These are phyloP conservation scores for Fagus crenata DNA, from an alignment of 306 rosid species.

Conservation along the genomic window DNA sequence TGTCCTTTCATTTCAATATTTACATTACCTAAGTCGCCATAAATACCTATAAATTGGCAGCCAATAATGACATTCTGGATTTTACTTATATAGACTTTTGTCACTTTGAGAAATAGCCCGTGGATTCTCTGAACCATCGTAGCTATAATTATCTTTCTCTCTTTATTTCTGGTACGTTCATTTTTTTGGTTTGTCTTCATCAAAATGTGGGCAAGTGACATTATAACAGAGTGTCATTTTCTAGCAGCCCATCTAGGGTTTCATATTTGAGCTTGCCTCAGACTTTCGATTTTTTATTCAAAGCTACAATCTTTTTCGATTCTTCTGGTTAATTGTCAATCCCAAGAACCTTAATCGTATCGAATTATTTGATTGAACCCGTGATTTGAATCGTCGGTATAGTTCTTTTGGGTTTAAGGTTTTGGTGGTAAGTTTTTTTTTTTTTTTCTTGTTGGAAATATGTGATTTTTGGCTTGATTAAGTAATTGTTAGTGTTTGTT, in stretches of 20 bases:
- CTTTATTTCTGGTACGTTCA: conserved; percentile 33
- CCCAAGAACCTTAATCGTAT: conserved; percentile 1
- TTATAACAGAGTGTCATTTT: no score
- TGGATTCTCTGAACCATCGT: conserved; percentile 32
- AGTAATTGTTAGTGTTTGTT: background rate
- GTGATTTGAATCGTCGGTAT: background rate
- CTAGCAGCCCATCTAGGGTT: conserved; percentile 34
- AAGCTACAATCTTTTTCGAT: background rate
- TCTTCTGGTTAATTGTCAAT: background rate
- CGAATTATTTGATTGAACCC: background rate
- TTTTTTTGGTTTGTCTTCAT: background rate
- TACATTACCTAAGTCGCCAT: background rate
- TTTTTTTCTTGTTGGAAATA: conserved; percentile 1
- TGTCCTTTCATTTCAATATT: background rate
- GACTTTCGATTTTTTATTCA: background rate
- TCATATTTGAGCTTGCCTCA: background rate
- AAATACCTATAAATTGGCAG: conserved; percentile 37
- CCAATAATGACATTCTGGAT: background rate
- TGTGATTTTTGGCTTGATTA: conserved; percentile 1
- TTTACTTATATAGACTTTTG: background rate
- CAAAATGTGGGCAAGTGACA: background rate
- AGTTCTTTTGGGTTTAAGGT: conserved; percentile 14
- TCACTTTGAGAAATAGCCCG: conserved; percentile 5
- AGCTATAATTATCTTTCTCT: background rate
- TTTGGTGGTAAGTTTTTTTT: conserved; percentile 13